phyloP scores from a whole-genome alignment of 2,329 filamentous ascomycete species.

The Aspergillus pseudoviridinutans region DNA sequence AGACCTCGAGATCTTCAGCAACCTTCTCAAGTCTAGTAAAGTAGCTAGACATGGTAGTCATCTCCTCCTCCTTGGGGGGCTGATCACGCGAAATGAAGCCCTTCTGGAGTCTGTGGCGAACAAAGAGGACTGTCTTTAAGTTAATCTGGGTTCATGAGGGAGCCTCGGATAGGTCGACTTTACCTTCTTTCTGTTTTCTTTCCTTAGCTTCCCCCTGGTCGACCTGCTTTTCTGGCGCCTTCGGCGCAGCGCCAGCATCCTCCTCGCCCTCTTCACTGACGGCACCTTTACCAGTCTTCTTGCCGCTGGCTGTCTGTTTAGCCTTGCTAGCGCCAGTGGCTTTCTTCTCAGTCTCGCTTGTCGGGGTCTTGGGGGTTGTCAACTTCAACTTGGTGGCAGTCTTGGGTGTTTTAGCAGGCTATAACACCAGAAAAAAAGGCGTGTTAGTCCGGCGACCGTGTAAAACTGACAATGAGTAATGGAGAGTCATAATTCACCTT shows the following conservation, averaged over 20 bases:
- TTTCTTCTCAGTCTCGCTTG: conserved; percentile 44
- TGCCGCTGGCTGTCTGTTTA: conserved; percentile 52
- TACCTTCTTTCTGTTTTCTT: conserved; percentile 57
- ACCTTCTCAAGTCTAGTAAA: conserved; percentile 68
- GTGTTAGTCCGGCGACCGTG: neutral
- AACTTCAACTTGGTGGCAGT: conserved; percentile 50
- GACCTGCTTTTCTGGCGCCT: conserved; percentile 50
- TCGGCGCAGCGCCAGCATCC: conserved; percentile 52
- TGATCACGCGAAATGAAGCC: conserved; percentile 83
- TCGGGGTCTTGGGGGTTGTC: conserved; percentile 57
- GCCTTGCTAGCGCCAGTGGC: conserved; percentile 51
- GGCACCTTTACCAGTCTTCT: conserved; percentile 56
- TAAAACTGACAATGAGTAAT: neutral
- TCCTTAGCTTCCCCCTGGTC: conserved; percentile 53
- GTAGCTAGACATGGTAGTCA: conserved; percentile 42
- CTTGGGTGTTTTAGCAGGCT: conserved; percentile 65
- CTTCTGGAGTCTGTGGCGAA: conserved; percentile 92
- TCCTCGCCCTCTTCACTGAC: conserved; percentile 57
- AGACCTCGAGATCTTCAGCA: conserved; percentile 72
- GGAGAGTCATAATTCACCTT: conserved; percentile 50
- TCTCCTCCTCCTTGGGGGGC: conserved; percentile 72
- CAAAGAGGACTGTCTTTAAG: conserved; percentile 65
- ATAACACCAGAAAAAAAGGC: conserved; percentile 23
- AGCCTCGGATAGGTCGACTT: conserved; percentile 8
- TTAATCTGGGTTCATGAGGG: conserved; percentile 11